Evolutionary conservation across 2,329 filamentous ascomycete species (phyloP), one percentile per base, ranked within the genome.

Genomic region (Stachybotrys chartarum): DNA sequence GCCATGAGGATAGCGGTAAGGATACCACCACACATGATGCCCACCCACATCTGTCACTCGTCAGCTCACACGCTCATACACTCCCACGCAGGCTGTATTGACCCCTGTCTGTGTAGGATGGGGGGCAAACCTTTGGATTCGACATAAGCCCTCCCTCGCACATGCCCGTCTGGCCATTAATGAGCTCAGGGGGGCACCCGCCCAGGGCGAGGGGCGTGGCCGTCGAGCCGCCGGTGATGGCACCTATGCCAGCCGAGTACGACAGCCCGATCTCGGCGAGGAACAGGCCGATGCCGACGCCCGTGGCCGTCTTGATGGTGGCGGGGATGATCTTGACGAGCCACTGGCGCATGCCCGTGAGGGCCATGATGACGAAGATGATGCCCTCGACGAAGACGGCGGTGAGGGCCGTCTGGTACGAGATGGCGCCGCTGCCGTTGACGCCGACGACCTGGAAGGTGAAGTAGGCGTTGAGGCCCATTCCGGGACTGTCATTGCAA

Each of bases 1-100:
- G 87, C 81, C 87, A 91, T 91, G 70, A 96, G 82, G 60, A 93
- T 81, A 6, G 88, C 84, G 0, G 90, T 93, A 44, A 95, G 70
- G 50, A 96, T 77, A 39, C 90, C 90, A 14, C 91, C 90, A 54
- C 86, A 84, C 66, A 91, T 86, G 60, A 96, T 87, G 11, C 89
- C 91, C 54, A 95, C 82, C 91, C 91, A 96, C 79, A 95, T 75
- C 83, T 85, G 45, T 3, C 30, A 16, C 17, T 14, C 1, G 44
- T 64, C 24, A 63, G 58, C 24, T 30, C 35, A n/a, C n/a, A 30
- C 5, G 1, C 17, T 14, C 7, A n/a, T n/a, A 39, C 35, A 39
- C 12, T 12, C 6, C 7, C 3, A 16, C 17, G 10, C 2, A 16
- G 17, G 12, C 4, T 3, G 51, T 12, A n/a, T 31, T 3, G 39